phyloP scores from a whole-genome alignment of 2,329 filamentous ascomycete species.

The Alternaria postmessia region DNA sequence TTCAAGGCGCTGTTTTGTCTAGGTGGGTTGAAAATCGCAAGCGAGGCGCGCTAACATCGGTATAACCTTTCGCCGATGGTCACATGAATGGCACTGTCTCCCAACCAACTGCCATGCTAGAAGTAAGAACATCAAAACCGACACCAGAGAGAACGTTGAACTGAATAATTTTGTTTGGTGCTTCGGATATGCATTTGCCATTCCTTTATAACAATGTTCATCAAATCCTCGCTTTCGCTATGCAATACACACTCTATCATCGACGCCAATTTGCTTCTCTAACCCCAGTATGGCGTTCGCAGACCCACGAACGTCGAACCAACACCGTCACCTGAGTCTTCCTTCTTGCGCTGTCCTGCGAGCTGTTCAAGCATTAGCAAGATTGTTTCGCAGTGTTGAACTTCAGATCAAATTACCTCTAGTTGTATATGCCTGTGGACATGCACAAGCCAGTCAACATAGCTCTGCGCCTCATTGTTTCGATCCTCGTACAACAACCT shows the following conservation, averaged over 20 bases:
- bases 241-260: conserved; percentile 32
- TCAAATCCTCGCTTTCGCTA: conserved; percentile 30
- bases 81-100: not conserved
- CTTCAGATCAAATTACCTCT: conserved; percentile 61
- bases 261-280: conserved; percentile 9
- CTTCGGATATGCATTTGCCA: conserved; percentile 12
- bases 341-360: conserved; percentile 74
- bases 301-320: conserved; percentile 50
- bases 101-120: not conserved
- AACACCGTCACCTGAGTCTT: conserved; percentile 58
- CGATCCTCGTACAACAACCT: conserved; percentile 89
- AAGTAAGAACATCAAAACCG: not conserved
- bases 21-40: conserved; percentile 26
- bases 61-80: conserved; percentile 1
- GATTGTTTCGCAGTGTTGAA: not conserved
- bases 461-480: conserved; percentile 97
- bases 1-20: conserved; percentile 11
- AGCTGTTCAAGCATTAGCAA: conserved; percentile 50
- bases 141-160: too few species aligned
- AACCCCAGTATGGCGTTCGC: conserved; percentile 53
- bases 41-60: conserved; percentile 23
- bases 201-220: conserved; percentile 15
- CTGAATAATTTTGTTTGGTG: not conserved
- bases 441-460: conserved; percentile 98
- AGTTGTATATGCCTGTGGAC: conserved; percentile 92